Conservation (phyloP, 148 eudicot genomes). For the Pharnaceum exiguum region DNA sequence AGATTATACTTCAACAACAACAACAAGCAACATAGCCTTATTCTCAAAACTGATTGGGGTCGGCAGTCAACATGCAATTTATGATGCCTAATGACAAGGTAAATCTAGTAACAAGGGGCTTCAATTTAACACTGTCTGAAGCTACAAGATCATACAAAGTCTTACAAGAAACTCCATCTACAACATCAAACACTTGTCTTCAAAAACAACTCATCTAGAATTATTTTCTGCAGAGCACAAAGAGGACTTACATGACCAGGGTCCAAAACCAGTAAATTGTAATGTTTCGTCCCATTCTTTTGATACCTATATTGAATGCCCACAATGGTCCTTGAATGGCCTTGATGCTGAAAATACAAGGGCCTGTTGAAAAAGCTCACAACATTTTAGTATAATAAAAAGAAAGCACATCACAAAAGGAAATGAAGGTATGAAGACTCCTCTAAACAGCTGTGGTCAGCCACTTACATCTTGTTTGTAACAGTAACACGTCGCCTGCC, state of each 20-base stretch:
- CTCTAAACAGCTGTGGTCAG: not conserved
- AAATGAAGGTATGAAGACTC: not conserved
- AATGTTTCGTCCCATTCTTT: conserved; percentile 46
- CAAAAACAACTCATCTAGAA: too few relatives aligned
- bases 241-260: conserved; percentile 65
- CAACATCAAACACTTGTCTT: too few relatives aligned
- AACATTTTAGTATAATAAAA: not conserved
- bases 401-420: not conserved
- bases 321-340: conserved; percentile 94
- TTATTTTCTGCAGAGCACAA: conserved; percentile 1
- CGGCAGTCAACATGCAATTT: too few relatives aligned
- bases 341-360: conserved; percentile 90
- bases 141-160: too few relatives aligned
- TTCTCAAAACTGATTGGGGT: too few relatives aligned
- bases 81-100: too few relatives aligned
- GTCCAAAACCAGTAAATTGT: conserved; percentile 71
- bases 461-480: conserved; percentile 69
- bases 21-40: too few relatives aligned
- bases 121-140: too few relatives aligned
- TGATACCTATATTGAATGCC: conserved; percentile 72
- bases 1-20: too few relatives aligned
- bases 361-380: conserved; percentile 50
- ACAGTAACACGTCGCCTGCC: conserved; percentile 44
- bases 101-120: too few relatives aligned
- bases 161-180: too few relatives aligned